Conservation (phyloP, 2,329 filamentous ascomycete species). For the Aspergillus candidus region DNA sequence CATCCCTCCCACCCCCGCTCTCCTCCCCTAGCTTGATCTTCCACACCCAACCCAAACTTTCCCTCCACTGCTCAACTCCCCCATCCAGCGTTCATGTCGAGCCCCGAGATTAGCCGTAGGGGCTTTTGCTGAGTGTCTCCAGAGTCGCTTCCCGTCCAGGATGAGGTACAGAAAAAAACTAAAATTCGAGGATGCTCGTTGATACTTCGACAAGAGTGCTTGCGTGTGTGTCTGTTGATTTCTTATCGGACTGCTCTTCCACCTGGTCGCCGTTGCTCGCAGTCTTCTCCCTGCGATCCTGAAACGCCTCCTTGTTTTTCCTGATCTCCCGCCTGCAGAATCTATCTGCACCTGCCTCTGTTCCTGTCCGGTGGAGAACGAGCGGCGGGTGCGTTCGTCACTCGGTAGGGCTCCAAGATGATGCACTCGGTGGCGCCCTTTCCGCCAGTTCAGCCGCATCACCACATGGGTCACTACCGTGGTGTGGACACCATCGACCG, state of each 20-base stretch:
- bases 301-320: slow-evolving; percentile 4
- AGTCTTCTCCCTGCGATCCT: slow-evolving; percentile 3
- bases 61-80: slow-evolving; percentile 11
- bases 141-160: slow-evolving; percentile 28
- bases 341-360: too few species aligned
- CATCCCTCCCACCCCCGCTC: slow-evolving; percentile 2
- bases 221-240: slow-evolving; percentile 13
- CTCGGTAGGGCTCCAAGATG: slow-evolving; percentile 32
- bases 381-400: slow-evolving; percentile 1
- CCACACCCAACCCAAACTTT: not conserved
- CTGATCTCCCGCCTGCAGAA: not conserved
- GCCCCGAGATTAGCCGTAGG: slow-evolving; percentile 17
- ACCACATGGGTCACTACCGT: slow-evolving; percentile 30
- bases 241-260: slow-evolving; percentile 12
- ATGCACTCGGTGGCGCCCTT: slow-evolving; percentile 44
- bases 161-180: slow-evolving; percentile 43
- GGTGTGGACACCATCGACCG: slow-evolving; percentile 25
- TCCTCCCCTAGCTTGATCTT: slow-evolving; percentile 4
- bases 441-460: slow-evolving; percentile 38
- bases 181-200: slow-evolving; percentile 35
- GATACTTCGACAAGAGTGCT: slow-evolving; percentile 25
- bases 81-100: slow-evolving; percentile 24
- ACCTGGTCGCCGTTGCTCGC: too few species aligned
- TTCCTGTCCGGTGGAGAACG: slow-evolving; percentile 11
- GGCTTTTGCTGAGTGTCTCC: slow-evolving; percentile 24